A percentile compares a stretch with the other conserved stretches of the same genome.
These are phyloP conservation scores for Oryza punctata DNA, from an alignment of 176 grass and related monocot genomes.

Conservation along the genomic window DNA sequence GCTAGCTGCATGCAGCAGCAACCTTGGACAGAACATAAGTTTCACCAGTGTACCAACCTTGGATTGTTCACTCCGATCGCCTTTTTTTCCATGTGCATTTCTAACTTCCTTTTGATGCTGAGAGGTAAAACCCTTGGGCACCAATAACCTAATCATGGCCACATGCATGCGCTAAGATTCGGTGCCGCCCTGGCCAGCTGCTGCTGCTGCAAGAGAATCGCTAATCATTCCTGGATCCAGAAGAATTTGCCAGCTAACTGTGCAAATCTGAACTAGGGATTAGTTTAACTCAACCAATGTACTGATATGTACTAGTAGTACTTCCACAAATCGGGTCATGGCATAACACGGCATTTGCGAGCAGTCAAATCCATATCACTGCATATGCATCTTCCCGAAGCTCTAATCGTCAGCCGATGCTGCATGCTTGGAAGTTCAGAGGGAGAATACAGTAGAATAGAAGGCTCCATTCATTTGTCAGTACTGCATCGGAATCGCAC, in stretches of 20 bases:
- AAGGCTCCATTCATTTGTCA: constrained; percentile 52
- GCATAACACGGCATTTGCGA: constrained; percentile 5
- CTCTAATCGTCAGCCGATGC: background rate
- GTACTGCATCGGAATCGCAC: constrained; percentile 19
- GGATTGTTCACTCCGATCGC: constrained; percentile 9
- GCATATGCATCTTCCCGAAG: constrained; percentile 33
- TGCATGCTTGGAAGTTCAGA: constrained; percentile 22
- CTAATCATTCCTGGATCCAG: constrained; percentile 59
- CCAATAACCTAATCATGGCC: constrained; percentile 37
- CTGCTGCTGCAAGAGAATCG: constrained; percentile 4
- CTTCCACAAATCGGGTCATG: background rate
- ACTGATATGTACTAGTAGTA: background rate
- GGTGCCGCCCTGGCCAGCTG: background rate
- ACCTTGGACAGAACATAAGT: constrained; percentile 20
- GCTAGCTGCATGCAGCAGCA: constrained; percentile 23
- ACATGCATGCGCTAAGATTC: constrained; percentile 54
- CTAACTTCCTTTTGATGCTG: background rate
- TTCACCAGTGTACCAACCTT: constrained; percentile 3
- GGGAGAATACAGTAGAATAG: constrained; percentile 40
- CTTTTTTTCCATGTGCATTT: constrained; percentile 28
- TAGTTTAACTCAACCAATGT: background rate
- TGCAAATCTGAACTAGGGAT: background rate
- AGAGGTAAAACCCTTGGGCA: background rate
- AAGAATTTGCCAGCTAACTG: constrained; percentile 51
- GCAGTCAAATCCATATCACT: constrained; percentile 45